Conservation (phyloP, 306 rosid genomes). For the Carpinus viminea region DNA sequence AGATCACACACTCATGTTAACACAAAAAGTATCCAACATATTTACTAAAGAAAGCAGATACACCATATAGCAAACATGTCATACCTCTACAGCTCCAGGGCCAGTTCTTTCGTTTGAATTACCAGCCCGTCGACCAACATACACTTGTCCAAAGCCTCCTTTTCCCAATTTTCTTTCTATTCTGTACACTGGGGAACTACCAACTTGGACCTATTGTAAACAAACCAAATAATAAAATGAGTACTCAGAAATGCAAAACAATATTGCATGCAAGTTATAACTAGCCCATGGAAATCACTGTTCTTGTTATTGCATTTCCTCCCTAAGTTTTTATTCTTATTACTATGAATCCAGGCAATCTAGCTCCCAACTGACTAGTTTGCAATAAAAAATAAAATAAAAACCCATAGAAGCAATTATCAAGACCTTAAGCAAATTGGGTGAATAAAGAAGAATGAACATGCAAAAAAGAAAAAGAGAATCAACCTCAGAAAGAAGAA, state of each 20-base stretch:
- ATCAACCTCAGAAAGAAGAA: neutral
- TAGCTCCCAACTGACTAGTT: neutral
- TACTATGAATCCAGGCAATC: neutral
- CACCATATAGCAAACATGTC: conserved; percentile 15
- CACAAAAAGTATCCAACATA: neutral
- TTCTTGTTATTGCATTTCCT: neutral
- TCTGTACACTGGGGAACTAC: conserved; percentile 81
- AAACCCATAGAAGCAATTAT: neutral
- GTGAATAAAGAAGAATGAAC: too few relatives aligned
- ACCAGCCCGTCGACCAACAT: conserved; percentile 76
- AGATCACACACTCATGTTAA: neutral
- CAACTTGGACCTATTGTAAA: conserved; percentile 60
- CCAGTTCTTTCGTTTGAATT: conserved; percentile 71
- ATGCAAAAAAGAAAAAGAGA: neutral
- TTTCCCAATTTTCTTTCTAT: conserved; percentile 80
- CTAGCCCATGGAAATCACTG: neutral
- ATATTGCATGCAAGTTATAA: neutral
- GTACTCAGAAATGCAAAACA: neutral
- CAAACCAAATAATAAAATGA: conserved; percentile 7
- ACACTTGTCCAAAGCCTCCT: conserved; percentile 98
- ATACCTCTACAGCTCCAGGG: conserved; percentile 82
- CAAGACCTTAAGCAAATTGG: neutral
- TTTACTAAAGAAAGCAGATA: neutral
- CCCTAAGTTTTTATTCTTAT: neutral
- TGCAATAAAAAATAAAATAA: neutral